Base-by-base conservation (phyloP, 2,329 filamentous ascomycete species). In the Fusarium circinatum region DNA sequence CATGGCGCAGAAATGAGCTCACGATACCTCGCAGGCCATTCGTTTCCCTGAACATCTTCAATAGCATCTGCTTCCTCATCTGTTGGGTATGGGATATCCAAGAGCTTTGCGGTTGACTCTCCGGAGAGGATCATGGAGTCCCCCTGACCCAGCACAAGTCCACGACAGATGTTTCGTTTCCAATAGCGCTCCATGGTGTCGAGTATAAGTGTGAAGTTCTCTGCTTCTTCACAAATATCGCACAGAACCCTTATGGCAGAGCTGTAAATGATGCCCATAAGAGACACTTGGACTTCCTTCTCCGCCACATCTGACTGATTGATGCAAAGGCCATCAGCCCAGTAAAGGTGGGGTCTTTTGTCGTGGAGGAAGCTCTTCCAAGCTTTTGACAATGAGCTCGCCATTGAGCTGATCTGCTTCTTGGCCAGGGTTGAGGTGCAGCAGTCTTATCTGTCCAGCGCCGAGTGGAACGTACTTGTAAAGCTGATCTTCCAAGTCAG, bases 201-300 rank as follows among this genome's bases (percentile, higher is more conserved):
- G 6, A 70, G 54, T 1, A 56, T 7, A 5, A n/a, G 28, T 4
- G n/a, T 5, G 1, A 49, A 15, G 1, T 24, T 20, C 14, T 59
- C 48, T 2, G n/a, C 22, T 6, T 69, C 51, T 8, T 70, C 52
- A 0, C 48, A 17, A 2, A 70, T 18, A 7, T 70, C 65, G 28
- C 68, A 70, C 3, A 69, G 17, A 4, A 70, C 65, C 5, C 54
- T 45, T 1, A 65, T 24, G 1, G 68, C 68, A 14, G 68, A 70
- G 22, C 59, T 44, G 8, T 70, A 70, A 3, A 70, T 65, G 20
- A 32, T 24, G 6, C 54, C 65, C 68, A 70, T 70, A 0, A 70
- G 42, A 38, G 65, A 38, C 1, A 70, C 54, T 20, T 70, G 68
- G 0, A 52, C n/a, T 15, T 59, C 65, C 1, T 70, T 70, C 42